Conservation (phyloP, 257 asterid genomes). For the Solanum dulcamara region DNA sequence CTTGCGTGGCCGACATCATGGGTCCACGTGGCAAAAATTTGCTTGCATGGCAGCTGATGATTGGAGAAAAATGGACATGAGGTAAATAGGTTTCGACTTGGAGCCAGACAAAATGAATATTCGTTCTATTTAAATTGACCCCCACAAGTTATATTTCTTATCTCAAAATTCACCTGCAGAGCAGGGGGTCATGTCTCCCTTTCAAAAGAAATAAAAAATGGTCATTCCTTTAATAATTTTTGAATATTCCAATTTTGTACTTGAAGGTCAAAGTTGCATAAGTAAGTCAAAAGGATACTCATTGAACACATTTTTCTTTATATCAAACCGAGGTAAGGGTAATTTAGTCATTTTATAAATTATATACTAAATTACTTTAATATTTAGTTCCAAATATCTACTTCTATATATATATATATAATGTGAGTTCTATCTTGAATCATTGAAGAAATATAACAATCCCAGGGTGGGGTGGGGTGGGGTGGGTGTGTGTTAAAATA, state of each 20-base stretch:
- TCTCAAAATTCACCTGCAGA: constrained; percentile 9
- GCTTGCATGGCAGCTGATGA: constrained; percentile 1
- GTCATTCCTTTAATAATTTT: constrained; percentile 35
- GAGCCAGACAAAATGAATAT: constrained; percentile 34
- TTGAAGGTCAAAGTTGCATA: constrained; percentile 26
- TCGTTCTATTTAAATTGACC: constrained; percentile 22
- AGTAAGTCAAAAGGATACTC: constrained; percentile 23
- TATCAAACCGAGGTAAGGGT: background rate
- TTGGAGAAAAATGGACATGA: constrained; percentile 14
- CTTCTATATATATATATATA: background rate
- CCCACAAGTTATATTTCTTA: constrained; percentile 27
- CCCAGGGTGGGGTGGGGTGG: background rate
- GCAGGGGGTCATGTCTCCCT: constrained; percentile 20
- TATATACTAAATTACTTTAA: background rate
- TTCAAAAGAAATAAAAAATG: constrained; percentile 21
- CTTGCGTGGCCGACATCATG: background rate
- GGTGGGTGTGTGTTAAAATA: background rate
- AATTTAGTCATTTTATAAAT: background rate
- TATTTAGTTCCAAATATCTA: background rate
- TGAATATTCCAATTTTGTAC: constrained; percentile 59
- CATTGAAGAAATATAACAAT: background rate
- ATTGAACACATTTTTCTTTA: background rate
- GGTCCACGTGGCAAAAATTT: background rate
- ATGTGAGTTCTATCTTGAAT: background rate
- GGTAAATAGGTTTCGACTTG: background rate